Base-by-base conservation (phyloP, 768 basidiomycete genomes). In the Tylopilus cervinicoccineus region DNA sequence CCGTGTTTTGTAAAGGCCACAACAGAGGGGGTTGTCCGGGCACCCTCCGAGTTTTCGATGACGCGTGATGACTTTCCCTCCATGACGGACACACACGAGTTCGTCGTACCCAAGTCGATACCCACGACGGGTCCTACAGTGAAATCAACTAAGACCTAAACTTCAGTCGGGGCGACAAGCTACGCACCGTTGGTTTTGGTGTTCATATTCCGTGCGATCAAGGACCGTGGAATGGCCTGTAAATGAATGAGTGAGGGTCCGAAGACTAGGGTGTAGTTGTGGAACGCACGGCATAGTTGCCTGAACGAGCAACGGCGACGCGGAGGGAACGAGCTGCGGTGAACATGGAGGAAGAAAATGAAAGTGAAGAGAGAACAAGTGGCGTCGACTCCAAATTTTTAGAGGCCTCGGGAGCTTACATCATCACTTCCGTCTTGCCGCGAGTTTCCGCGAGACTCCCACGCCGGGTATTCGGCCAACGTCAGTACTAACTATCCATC, bases 1-100 rank as follows among this genome's bases (percentile, higher is more conserved):
- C 92, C 93, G 60, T 97, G 93, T 70, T 97, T 96, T 47, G 96
- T 93, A 79, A 99, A 99, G 32, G 95, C 95, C 57, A 98, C 92
- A 47, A 97, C 93, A 32, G 96, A 99, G 3, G 96, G 96, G 14
- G 96, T 99, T 54, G 96, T 98, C 58, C 96, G 84, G 48, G 88
- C 89, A 76, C 96, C 95, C 75, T 98, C 95, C 6, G 94, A 76
- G 75, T 98, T 98, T 73, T 97, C 96, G 58, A 99, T 87, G 55
- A 98, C 95, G 57, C 90, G 87, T 42, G 94, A 81, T 29, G 84
- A 86, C 75, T 95, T 85, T 58, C 92, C 94, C 75, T 97, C 94
- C 91, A 95, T 96, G 53, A 96, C 79, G 41, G 88, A 83, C 49
- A 93, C 91, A 68, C 89, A 93, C 41, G 90, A 93, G 70, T 91